These are phyloP conservation scores for Tagetes erecta DNA, from an alignment of 129 eudicot species.

Conservation along the genomic window DNA sequence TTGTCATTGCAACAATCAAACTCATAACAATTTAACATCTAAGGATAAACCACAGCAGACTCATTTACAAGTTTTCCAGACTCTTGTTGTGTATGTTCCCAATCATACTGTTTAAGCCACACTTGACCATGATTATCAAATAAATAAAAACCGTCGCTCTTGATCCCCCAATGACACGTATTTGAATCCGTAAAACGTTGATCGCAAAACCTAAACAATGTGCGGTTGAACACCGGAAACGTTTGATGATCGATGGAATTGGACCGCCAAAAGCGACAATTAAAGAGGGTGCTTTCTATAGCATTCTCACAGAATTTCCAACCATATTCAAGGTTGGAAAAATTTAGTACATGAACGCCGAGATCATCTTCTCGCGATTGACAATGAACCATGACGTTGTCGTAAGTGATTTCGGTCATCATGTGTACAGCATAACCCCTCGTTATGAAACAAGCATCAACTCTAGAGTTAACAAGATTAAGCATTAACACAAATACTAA, in stretches of 20 bases:
- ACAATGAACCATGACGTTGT: slow-evolving; percentile 34
- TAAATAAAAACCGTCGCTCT: slow-evolving; percentile 33
- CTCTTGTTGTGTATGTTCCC: background rate
- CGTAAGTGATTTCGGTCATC: slow-evolving; percentile 22
- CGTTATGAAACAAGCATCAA: slow-evolving; percentile 12
- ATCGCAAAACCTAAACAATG: slow-evolving; percentile 20
- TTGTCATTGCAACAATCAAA: background rate
- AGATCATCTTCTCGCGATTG: slow-evolving; percentile 26
- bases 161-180: slow-evolving; percentile 31
- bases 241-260: slow-evolving; percentile 15
- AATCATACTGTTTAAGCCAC: slow-evolving; percentile 31
- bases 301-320: slow-evolving; percentile 30
- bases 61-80: background rate
- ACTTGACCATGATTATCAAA: slow-evolving; percentile 19
- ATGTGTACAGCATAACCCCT: slow-evolving; percentile 22
- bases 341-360: slow-evolving; percentile 30
- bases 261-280: slow-evolving; percentile 19
- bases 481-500: background rate
- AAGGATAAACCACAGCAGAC: background rate
- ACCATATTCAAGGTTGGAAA: slow-evolving; percentile 24
- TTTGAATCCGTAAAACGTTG: slow-evolving; percentile 17
- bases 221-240: slow-evolving; percentile 31
- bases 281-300: slow-evolving; percentile 13
- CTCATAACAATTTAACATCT: background rate
- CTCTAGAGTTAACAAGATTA: background rate